A percentile compares a stretch with the other conserved stretches of the same genome.
phyloP scores from a whole-genome alignment of 2,329 filamentous ascomycete genomes.

The Hypoxylon sp. region DNA sequence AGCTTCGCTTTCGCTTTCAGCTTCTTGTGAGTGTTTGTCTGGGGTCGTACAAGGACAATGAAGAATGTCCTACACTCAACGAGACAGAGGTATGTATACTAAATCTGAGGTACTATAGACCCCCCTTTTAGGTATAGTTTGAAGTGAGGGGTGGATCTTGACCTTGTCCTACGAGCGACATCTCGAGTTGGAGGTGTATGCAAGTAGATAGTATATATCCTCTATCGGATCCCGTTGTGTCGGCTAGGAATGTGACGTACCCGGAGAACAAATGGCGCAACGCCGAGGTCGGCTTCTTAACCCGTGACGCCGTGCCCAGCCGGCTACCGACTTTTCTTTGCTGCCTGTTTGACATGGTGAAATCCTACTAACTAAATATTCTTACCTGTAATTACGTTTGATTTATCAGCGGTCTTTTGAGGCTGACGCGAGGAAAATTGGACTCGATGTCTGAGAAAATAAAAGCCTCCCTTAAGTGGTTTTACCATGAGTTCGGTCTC shows the following conservation, averaged over 20 bases:
- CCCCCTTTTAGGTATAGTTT: too few species aligned
- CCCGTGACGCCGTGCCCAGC: conserved; percentile 20
- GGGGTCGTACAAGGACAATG: too few species aligned
- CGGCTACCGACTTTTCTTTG: conserved; percentile 11
- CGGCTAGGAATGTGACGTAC: conserved; percentile 20
- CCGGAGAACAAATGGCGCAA: conserved; percentile 26
- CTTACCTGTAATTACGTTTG: not conserved
- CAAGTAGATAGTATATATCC: not conserved
- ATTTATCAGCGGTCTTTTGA: not conserved
- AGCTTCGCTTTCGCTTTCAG: too few species aligned
- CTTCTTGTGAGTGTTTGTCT: too few species aligned
- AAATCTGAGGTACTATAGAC: too few species aligned
- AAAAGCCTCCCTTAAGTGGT: conserved; percentile 40
- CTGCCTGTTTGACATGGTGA: conserved; percentile 2
- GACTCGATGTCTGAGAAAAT: conserved; percentile 38
- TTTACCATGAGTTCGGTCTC: conserved; percentile 59
- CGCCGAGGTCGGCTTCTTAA: conserved; percentile 30
- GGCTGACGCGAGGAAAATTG: too few species aligned
- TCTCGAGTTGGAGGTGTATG: too few species aligned
- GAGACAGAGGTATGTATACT: too few species aligned
- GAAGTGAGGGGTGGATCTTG: too few species aligned
- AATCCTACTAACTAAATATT: conserved; percentile 7
- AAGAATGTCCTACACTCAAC: too few species aligned
- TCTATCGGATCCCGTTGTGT: conserved; percentile 12
- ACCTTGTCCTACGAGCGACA: too few species aligned